A percentile compares a stretch with the other conserved stretches of the same genome.
Evolutionary conservation across 2,329 filamentous ascomycete genomes (phyloP).

Genomic region (Epichloe gansuensis): DNA sequence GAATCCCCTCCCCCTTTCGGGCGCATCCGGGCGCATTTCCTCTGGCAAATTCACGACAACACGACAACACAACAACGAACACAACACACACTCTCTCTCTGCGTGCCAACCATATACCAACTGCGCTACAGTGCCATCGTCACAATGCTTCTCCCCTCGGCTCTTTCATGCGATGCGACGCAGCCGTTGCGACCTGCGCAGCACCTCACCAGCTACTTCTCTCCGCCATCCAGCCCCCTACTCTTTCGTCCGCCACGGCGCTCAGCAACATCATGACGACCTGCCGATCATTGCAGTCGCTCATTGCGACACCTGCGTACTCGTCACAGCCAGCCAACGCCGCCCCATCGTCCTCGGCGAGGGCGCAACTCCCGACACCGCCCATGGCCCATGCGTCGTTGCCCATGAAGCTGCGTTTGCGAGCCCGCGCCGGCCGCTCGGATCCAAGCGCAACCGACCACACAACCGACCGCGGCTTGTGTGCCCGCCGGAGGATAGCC

Average conservation of each 20-base stretch:
- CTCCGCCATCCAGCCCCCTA: slow-evolving; percentile 45
- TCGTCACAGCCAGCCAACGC: slow-evolving; percentile 14
- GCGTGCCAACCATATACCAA: background rate
- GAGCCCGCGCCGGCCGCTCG: slow-evolving; percentile 27
- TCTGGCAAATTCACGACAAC: too few relatives aligned
- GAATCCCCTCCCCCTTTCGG: background rate
- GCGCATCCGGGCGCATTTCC: slow-evolving; percentile 4
- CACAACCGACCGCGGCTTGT: slow-evolving; percentile 18
- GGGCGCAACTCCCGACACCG: slow-evolving; percentile 39
- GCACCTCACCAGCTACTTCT: slow-evolving; percentile 37
- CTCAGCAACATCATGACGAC: slow-evolving; percentile 45
- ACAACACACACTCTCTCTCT: background rate
- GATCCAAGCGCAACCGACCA: slow-evolving; percentile 14
- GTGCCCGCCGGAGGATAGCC: slow-evolving; percentile 34
- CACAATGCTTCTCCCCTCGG: slow-evolving; percentile 47
- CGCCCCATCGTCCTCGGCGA: slow-evolving; percentile 14
- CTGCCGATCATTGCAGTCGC: slow-evolving; percentile 49
- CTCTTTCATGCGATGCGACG: slow-evolving; percentile 45
- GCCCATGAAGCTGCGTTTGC: slow-evolving; percentile 44
- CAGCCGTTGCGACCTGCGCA: slow-evolving; percentile 31
- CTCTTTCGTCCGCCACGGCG: slow-evolving; percentile 31
- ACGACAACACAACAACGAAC: too few relatives aligned
- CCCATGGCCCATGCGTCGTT: slow-evolving; percentile 39
- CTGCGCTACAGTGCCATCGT: background rate
- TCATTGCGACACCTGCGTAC: slow-evolving; percentile 32